A percentile compares a stretch with the other conserved stretches of the same genome.
phyloP scores from a whole-genome alignment of 768 basidiomycete species.

The Amanita muscaria region DNA sequence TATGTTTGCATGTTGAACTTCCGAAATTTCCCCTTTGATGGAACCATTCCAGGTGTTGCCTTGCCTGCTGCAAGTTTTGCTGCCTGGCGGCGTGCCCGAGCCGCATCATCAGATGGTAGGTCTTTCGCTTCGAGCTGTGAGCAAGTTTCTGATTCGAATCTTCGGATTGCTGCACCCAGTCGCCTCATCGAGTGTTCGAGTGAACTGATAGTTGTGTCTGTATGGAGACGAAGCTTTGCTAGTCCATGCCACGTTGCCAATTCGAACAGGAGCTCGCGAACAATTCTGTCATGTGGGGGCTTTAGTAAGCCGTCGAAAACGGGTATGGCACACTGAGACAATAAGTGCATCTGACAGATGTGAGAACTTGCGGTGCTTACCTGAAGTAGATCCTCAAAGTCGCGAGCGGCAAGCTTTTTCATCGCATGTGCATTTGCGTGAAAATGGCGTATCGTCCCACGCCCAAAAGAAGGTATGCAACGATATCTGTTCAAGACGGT shows the following conservation, averaged over 20 bases:
- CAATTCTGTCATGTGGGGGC: slow-evolving; percentile 17
- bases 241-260: too few species aligned
- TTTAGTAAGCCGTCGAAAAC: too few species aligned
- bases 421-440: too few species aligned
- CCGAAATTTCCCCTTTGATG: slow-evolving; percentile 4
- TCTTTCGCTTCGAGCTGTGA: slow-evolving; percentile 14
- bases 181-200: slow-evolving; percentile 19
- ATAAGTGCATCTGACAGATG: slow-evolving; percentile 12
- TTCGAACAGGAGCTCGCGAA: too few species aligned
- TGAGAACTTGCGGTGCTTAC: slow-evolving; percentile 15
- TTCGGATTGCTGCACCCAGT: slow-evolving; percentile 18
- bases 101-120: slow-evolving; percentile 18
- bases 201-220: slow-evolving; percentile 14
- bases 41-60: not conserved
- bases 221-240: too few species aligned
- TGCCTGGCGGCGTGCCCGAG: slow-evolving; percentile 14
- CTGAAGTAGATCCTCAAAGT: slow-evolving; percentile 37
- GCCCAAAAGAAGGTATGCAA: slow-evolving; percentile 21
- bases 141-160: slow-evolving; percentile 16
- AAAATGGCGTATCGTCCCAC: slow-evolving; percentile 27
- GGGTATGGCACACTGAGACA: slow-evolving; percentile 28
- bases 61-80: not conserved
- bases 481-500: slow-evolving; percentile 18
- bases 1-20: slow-evolving; percentile 17
- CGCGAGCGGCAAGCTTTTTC: slow-evolving; percentile 21